A percentile compares a stretch with the other conserved stretches of the same genome.
Evolutionary conservation across 495 filamentous ascomycete genomes (phyloP).

Genomic region (Penicillium bovifimosum): DNA sequence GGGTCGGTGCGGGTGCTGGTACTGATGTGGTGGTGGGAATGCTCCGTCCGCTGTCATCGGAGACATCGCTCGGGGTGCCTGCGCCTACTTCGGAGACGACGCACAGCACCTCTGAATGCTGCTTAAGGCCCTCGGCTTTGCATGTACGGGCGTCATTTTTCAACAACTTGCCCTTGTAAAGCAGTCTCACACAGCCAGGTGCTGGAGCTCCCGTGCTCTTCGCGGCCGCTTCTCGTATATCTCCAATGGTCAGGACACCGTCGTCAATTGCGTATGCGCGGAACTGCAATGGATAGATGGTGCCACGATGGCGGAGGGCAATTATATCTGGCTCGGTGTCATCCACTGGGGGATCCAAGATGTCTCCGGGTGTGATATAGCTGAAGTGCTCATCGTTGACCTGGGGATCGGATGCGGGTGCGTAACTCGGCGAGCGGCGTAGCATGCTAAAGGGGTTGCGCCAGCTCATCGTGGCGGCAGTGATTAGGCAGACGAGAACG

Average conservation of each 20-base stretch:
- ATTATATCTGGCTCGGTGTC: constrained; percentile 69
- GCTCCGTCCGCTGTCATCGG: constrained; percentile 34
- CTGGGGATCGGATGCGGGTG: constrained; percentile 46
- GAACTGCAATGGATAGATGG: constrained; percentile 73
- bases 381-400: constrained; percentile 74
- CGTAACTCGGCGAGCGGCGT: constrained; percentile 43
- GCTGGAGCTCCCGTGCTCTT: constrained; percentile 55
- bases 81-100: constrained; percentile 52
- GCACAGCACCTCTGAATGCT: constrained; percentile 70
- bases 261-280: constrained; percentile 77
- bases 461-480: constrained; percentile 57
- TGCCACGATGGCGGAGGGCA: constrained; percentile 63
- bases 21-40: constrained; percentile 6
- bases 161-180: constrained; percentile 77
- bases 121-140: constrained; percentile 70
- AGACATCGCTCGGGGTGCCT: constrained; percentile 44
- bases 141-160: constrained; percentile 60
- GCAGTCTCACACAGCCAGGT: constrained; percentile 60
- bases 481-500: constrained; percentile 42
- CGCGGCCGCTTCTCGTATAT: constrained; percentile 60
- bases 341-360: constrained; percentile 39
- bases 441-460: constrained; percentile 53
- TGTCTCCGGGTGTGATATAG: constrained; percentile 72
- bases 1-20: background rate
- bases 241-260: constrained; percentile 62